Evolutionary conservation across 306 rosid species (phyloP), one percentile per base, ranked within the genome.

Genomic region (Cyamopsis tetragonoloba): DNA sequence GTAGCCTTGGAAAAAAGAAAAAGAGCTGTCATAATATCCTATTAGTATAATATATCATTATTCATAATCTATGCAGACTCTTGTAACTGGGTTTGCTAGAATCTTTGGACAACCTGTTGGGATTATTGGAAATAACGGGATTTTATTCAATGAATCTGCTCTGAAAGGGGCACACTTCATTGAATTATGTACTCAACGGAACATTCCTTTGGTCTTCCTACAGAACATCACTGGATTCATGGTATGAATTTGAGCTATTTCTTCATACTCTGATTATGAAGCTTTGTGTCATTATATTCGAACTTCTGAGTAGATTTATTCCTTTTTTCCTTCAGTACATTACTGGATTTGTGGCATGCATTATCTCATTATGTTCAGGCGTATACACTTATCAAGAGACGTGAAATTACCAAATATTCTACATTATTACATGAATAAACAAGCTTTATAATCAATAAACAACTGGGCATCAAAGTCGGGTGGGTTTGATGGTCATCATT

Each of bases 171-270:
- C 98, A 19, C 98, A 89, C 83, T 93, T 93, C 87, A 86, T 93
- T 70, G 96, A 93, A 70, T 24, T 93, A 57, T 93, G 96, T 47
- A 80, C 96, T 57, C 98, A 89, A 28, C 79, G 96, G 31, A 86
- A 84, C 54, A 84, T 93, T 81, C 98, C 96, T 32, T 66, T 93
- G 86, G 86, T 93, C 75, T 93, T 89, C 82, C 97, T 93, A 83
- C 98, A 93, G 77, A 93, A 93, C 80, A 88, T 93, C 79, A 89
- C 97, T 18, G 98, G 98, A 72, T 93, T 93, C 77, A 93, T 93
- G 97, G 98, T 93, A 79, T 58, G 81, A 60, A 44, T 42, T 73
- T 24, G 3, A 17, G 37, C 28, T 51, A 7, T 56, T 74, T 62
- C 76, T 63, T 38, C 56, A 13, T 58, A 48, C 60, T 69, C 38